Percentiles rank a stretch among this genome's conserved stretches.
Conservation (phyloP, 352 stramenopile species). For the Phytopythium chamaehyphon region DNA sequence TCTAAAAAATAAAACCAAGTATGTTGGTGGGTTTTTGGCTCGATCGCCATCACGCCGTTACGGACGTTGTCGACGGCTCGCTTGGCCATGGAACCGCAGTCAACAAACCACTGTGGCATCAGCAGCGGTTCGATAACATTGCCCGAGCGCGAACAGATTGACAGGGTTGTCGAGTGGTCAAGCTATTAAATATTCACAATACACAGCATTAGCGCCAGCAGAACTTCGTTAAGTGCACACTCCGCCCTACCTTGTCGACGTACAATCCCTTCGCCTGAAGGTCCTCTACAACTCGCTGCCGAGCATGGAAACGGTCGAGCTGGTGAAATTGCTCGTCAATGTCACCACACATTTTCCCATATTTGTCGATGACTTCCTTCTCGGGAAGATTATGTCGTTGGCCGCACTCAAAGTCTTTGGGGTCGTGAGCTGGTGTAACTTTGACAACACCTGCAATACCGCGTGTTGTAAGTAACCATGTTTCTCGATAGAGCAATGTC, state of each 20-base stretch:
- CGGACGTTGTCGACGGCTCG: conserved; percentile 93
- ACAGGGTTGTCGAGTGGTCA: conserved; percentile 83
- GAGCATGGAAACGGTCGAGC: conserved; percentile 95
- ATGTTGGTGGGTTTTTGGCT: conserved; percentile 89
- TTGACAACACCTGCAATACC: conserved; percentile 65
- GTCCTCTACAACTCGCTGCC: conserved; percentile 88
- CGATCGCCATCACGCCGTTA: conserved; percentile 92
- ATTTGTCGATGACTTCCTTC: conserved; percentile 67
- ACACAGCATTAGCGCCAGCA: background rate
- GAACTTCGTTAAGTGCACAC: background rate
- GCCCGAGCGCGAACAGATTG: conserved; percentile 96
- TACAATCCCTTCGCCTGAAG: conserved; percentile 87
- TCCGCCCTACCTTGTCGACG: conserved; percentile 91
- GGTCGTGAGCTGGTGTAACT: conserved; percentile 99
- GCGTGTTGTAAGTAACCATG: background rate
- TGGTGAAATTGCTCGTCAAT: conserved; percentile 87
- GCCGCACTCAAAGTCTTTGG: conserved; percentile 99
- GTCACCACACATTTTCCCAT: conserved; percentile 61
- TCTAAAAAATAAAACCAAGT: conserved; percentile 99
- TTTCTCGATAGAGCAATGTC: background rate
- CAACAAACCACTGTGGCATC: conserved; percentile 99
- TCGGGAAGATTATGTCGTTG: conserved; percentile 91
- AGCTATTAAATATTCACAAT: conserved; percentile 21
- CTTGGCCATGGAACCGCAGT: conserved; percentile 94
- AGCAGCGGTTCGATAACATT: conserved; percentile 99